phyloP scores from a whole-genome alignment of 192 early-diverging fungal species.

The Gonapodya prolifera region DNA sequence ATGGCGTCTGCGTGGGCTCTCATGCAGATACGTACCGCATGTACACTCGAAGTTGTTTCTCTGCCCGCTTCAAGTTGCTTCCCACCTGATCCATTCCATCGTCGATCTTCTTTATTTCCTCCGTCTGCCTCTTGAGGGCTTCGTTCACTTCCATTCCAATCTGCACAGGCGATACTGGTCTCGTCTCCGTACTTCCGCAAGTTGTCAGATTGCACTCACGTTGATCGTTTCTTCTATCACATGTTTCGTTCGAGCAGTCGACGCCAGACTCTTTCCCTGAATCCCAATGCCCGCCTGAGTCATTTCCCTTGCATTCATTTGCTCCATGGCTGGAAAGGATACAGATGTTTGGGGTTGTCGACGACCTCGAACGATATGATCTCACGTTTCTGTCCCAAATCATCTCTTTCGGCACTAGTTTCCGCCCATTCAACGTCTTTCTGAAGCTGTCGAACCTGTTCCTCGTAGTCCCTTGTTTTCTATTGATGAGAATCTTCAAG shows the following conservation, averaged over 20 bases:
- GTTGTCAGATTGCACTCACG: conserved; percentile 13
- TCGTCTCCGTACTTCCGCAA: neutral
- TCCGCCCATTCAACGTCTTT: conserved; percentile 49
- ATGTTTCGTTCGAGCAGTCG: conserved; percentile 23
- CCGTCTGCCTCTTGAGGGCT: conserved; percentile 37
- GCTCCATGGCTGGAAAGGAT: conserved; percentile 19
- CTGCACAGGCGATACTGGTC: conserved; percentile 10
- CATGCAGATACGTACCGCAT: conserved; percentile 23
- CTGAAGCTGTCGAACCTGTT: conserved; percentile 24
- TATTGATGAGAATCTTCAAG: neutral
- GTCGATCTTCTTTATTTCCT: conserved; percentile 33
- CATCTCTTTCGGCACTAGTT: conserved; percentile 31
- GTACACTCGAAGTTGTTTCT: conserved; percentile 42
- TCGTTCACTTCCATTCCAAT: conserved; percentile 29
- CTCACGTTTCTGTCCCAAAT: conserved; percentile 17
- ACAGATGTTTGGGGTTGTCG: neutral
- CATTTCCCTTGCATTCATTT: conserved; percentile 38
- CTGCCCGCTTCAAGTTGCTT: conserved; percentile 39
- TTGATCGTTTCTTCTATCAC: conserved; percentile 36
- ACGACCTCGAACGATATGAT: neutral
- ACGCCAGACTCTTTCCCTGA: conserved; percentile 34
- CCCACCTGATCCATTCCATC: conserved; percentile 37
- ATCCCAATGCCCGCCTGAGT: conserved; percentile 29
- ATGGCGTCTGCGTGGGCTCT: neutral
- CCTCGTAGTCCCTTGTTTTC: conserved; percentile 31